These are phyloP conservation scores for Cinchona pubescens DNA, from an alignment of 257 asterid genomes.

Conservation along the genomic window DNA sequence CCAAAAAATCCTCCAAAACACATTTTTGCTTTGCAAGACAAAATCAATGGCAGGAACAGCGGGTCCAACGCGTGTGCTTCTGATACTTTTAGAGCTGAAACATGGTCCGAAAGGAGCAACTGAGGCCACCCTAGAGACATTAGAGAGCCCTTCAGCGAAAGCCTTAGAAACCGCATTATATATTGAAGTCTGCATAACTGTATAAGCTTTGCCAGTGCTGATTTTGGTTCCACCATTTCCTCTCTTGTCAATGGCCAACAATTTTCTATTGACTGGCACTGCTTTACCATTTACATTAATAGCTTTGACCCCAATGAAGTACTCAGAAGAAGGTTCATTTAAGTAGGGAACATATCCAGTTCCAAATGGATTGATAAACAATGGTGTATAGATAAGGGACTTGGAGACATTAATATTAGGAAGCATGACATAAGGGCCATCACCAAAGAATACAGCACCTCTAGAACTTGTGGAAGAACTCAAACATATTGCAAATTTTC, in stretches of 20 bases:
- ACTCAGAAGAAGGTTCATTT: constrained; percentile 21
- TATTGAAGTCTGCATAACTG: constrained; percentile 19
- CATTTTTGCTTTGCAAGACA: constrained; percentile 17
- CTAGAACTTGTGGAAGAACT: constrained; percentile 30
- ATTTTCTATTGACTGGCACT: constrained; percentile 7
- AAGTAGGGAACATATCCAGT: constrained; percentile 4
- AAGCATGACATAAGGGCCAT: constrained; percentile 41
- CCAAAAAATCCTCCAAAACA: constrained; percentile 43
- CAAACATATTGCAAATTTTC: constrained; percentile 32
- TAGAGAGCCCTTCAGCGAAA: constrained; percentile 7
- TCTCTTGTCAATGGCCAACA: constrained; percentile 10
- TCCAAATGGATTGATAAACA: constrained; percentile 10
- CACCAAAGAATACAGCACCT: constrained; percentile 57
- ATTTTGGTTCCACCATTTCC: constrained; percentile 26
- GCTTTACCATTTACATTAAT: constrained; percentile 15
- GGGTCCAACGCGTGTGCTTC: constrained; percentile 12
- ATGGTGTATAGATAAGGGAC: constrained; percentile 11
- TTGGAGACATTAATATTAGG: constrained; percentile 14
- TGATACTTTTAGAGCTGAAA: constrained; percentile 13
- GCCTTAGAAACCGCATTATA: constrained; percentile 17
- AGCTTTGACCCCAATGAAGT: constrained; percentile 24
- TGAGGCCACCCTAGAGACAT: constrained; percentile 7
- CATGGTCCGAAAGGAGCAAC: constrained; percentile 22
- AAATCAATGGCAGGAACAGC: constrained; percentile 29
- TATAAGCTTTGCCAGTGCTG: constrained; percentile 21